Base-by-base conservation (phyloP, 257 asterid genomes). In the Solanum corneliomulleri region DNA sequence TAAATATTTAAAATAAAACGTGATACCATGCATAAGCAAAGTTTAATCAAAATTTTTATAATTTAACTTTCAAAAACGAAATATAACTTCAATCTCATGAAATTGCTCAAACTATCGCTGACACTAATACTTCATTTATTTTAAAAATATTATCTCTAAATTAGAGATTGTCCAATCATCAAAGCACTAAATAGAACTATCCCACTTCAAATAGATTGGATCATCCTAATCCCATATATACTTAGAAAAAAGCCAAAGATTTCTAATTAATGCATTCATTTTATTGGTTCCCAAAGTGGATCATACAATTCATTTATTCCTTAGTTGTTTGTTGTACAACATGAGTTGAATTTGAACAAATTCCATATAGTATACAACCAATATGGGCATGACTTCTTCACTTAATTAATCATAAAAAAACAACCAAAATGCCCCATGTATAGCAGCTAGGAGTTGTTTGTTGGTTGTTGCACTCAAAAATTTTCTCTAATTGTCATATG, bases 381-480 rank as follows among this genome's bases (percentile, higher is more conserved):
- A 31, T 85, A 71, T 70, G 78, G 69, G 16, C 25, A 85, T 68
- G 82, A 72, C 47, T 44, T 42, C 21, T 85, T 69, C 21, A 35
- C 44, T 33, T 6, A 49, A 44, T 70, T 69, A 21, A 85, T 27
- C 37, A 44, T 68, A 70, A 27, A 37, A 33, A 42, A 85, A 52
- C 8, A 85, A 9, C 42, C 16, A 80, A 35, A 70, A 45, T n/a
- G 29, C 3, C 12, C 76, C 41, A 85, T 44, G 14, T 69, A 69
- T 66, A 66, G 64, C 15, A 64, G 64, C 11, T 85, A 85, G 90
- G 71, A 62, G 92, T 87, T 90, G 91, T 89, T 82, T 68, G 94
- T 84, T 89, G 91, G 92, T 84, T 70, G 94, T 88, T 89, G 91
- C 89, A 87, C 81, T 88, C 66, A 85, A 82, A 80, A 80, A 21